phyloP scores from a whole-genome alignment of 371 early-diverging fungal genomes.

The Mucor ambiguus region DNA sequence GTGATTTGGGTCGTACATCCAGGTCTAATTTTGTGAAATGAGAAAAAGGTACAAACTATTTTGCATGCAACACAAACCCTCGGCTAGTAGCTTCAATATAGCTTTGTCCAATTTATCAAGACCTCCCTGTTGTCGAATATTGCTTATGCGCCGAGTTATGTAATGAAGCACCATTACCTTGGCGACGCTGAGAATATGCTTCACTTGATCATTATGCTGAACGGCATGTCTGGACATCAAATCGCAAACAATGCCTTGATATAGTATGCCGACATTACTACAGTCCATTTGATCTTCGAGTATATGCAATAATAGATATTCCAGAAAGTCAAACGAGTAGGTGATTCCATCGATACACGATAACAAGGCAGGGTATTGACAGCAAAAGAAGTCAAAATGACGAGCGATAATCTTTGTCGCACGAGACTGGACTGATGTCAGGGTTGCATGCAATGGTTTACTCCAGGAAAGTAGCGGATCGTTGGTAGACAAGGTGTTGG shows the following conservation, averaged over 20 bases:
- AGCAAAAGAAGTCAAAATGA: constrained; percentile 39
- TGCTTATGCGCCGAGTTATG: constrained; percentile 23
- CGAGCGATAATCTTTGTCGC: constrained; percentile 33
- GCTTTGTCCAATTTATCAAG: constrained; percentile 29
- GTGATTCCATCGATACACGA: constrained; percentile 50
- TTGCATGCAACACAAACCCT: constrained; percentile 28
- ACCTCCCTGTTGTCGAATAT: constrained; percentile 25
- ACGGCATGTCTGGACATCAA: constrained; percentile 46
- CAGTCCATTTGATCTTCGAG: constrained; percentile 39
- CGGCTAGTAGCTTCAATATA: constrained; percentile 27
- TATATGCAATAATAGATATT: constrained; percentile 33
- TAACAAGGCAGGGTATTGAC: constrained; percentile 40
- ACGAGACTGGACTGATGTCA: constrained; percentile 28
- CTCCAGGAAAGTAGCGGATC: constrained; percentile 31
- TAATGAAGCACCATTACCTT: constrained; percentile 33
- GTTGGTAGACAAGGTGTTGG: constrained; percentile 18
- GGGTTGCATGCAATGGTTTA: constrained; percentile 26
- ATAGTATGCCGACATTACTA: constrained; percentile 34
- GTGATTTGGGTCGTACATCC: constrained; percentile 17
- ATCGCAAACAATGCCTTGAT: constrained; percentile 44
- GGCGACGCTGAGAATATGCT: constrained; percentile 36
- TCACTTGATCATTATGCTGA: constrained; percentile 33
- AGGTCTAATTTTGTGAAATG: constrained; percentile 20
- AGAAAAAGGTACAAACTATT: constrained; percentile 2
- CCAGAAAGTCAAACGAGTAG: constrained; percentile 41